Base-by-base conservation (phyloP, 306 rosid genomes). In the Datisca glomerata region DNA sequence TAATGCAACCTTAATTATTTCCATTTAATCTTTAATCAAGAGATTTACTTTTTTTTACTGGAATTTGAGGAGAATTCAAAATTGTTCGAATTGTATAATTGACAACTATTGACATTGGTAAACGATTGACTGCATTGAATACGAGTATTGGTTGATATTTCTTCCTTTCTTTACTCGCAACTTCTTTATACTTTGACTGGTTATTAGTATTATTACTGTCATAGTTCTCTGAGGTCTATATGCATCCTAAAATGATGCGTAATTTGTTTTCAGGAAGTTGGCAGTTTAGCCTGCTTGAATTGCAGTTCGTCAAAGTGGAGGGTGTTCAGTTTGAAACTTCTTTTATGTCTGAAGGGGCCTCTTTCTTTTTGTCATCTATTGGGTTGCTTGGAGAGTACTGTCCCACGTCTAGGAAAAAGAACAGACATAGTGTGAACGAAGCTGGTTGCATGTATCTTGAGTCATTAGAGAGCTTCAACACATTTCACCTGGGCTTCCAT, bases 261-360 rank as follows among this genome's bases (percentile, higher is more conserved):
- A 3, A n/a, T 43, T 52, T 51, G 5, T 11, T 25, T 40, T 24
- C 49, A 66, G 79, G 62, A 61, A 54, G 25, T 64, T 72, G 67
- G 71, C 76, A 55, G 61, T 64, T 55, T 29, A 45, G 37, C 64
- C 63, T 61, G 71, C 64, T 47, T 16, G 8, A 4, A 37, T 50
- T 14, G 65, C 58, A 49, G 43, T 53, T 65, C 12, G 20, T 56
- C 63, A 65, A 74, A 61, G 77, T 69, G 71, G 74, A 77, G 77
- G 14, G 56, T 45, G 61, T 69, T 34, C 68, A 60, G 71, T 65
- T 65, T 61, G 75, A 51, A 66, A 32, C 77, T 36, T 74, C 51
- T 77, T 77, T 77, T 77, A 77, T 77, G 86, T 72, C 86, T 69
- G 80, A 77, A 56, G 72, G 64, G 63, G 78, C 57, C 56, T 39